Percentiles rank a stretch among this genome's conserved stretches.
Conservation (phyloP, 2,329 filamentous ascomycete species). For the Cercospora zeae-maydis region DNA sequence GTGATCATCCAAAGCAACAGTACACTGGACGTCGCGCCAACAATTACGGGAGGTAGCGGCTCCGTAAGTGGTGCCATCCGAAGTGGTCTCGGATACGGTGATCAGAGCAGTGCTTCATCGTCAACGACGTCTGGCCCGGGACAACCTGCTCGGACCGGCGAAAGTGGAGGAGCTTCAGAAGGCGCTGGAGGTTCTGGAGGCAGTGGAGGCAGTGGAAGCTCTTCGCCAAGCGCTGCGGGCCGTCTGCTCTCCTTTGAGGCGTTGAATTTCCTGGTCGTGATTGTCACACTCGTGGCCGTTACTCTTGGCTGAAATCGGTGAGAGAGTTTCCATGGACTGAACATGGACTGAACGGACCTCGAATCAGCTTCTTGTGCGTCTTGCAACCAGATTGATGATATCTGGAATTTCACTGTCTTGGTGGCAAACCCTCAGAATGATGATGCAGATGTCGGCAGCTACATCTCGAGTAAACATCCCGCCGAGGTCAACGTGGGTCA, state of each 20-base stretch:
- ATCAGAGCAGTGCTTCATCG: background rate
- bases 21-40: slow-evolving; percentile 5
- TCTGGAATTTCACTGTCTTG: background rate
- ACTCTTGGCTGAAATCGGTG: background rate
- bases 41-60: background rate
- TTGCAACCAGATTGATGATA: background rate
- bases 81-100: slow-evolving; percentile 3
- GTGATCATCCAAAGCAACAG: slow-evolving; percentile 5
- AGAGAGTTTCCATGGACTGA: background rate
- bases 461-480: background rate
- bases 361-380: background rate
- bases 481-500: background rate
- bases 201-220: background rate
- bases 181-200: background rate
- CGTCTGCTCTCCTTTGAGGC: slow-evolving; percentile 1
- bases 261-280: slow-evolving; percentile 4
- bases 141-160: background rate
- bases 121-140: background rate
- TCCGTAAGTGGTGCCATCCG: slow-evolving; percentile 7
- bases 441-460: background rate
- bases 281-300: slow-evolving; percentile 2
- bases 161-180: background rate
- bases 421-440: background rate
- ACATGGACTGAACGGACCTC: background rate
- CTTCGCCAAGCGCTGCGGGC: background rate